These are phyloP conservation scores for Hymenoscyphus salicellus DNA, from an alignment of 2,329 filamentous ascomycete species.

Conservation along the genomic window DNA sequence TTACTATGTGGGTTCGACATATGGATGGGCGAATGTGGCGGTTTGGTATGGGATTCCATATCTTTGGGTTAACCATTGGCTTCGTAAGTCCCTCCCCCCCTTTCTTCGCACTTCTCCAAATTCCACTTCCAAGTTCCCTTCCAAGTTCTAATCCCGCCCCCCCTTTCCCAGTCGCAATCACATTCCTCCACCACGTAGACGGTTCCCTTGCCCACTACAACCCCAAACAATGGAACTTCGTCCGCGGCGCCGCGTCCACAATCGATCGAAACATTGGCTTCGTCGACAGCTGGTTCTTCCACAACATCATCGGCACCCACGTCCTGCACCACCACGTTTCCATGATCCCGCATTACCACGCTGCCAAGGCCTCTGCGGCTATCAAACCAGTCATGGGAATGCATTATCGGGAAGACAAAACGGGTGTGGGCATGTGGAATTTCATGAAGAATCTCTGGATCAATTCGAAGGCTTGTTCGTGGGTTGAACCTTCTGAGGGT, in stretches of 20 bases:
- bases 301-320: constrained; percentile 97
- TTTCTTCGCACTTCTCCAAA: neutral
- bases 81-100: constrained; percentile 64
- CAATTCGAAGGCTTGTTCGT: constrained; percentile 84
- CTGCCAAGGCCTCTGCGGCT: constrained; percentile 88
- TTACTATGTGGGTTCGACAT: constrained; percentile 66
- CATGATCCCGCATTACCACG: constrained; percentile 94
- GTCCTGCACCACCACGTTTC: constrained; percentile 97
- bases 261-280: constrained; percentile 98
- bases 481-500: constrained; percentile 88
- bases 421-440: constrained; percentile 67
- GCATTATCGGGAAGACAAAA: constrained; percentile 84
- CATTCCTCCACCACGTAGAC: constrained; percentile 95
- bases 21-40: constrained; percentile 79
- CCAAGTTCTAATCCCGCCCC: neutral
- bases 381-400: constrained; percentile 93
- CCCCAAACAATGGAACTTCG: constrained; percentile 82
- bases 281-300: constrained; percentile 83
- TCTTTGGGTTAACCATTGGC: constrained; percentile 98
- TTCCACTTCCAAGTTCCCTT: too few species aligned
- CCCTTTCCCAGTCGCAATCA: constrained; percentile 73
- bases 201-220: constrained; percentile 91
- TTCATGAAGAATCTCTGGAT: constrained; percentile 83
- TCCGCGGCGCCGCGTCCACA: constrained; percentile 88
- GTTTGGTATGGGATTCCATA: constrained; percentile 97